A percentile compares a stretch with the other conserved stretches of the same genome.
Evolutionary conservation across 495 filamentous ascomycete genomes (phyloP).

Genomic region (Aspergillus nidulans): DNA sequence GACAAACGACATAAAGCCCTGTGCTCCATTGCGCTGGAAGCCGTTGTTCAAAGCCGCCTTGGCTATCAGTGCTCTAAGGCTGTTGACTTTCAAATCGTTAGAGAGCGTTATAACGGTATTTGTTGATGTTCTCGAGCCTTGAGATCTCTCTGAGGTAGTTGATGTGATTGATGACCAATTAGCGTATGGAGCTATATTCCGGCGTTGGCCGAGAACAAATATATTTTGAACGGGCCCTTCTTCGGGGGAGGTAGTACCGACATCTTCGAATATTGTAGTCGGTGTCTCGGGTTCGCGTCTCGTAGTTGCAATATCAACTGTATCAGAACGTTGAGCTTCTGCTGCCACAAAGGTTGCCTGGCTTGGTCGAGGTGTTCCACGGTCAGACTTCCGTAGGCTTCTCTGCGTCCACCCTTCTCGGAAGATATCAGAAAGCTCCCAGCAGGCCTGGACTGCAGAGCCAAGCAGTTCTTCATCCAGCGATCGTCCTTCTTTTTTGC

Average conservation of each 20-base stretch:
- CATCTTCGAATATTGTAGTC: slow-evolving; percentile 90
- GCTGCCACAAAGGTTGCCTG: slow-evolving; percentile 65
- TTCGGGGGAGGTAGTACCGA: slow-evolving; percentile 67
- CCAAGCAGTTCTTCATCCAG: slow-evolving; percentile 79
- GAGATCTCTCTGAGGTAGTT: slow-evolving; percentile 65
- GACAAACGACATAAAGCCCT: slow-evolving; percentile 63
- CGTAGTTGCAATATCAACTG: slow-evolving; percentile 23
- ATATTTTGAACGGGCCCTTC: slow-evolving; percentile 78
- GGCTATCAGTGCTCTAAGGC: slow-evolving; percentile 68
- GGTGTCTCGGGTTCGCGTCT: slow-evolving; percentile 79
- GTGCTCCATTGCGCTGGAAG: slow-evolving; percentile 47
- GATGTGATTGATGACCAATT: slow-evolving; percentile 75
- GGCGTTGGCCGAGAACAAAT: slow-evolving; percentile 68
- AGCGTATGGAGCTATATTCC: slow-evolving; percentile 28
- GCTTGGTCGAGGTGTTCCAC: slow-evolving; percentile 78
- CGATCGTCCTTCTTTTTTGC: slow-evolving; percentile 63
- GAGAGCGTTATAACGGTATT: slow-evolving; percentile 60
- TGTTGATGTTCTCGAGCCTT: slow-evolving; percentile 67
- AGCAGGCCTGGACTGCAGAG: slow-evolving; percentile 86
- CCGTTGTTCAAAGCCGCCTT: slow-evolving; percentile 80
- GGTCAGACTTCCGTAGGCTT: slow-evolving; percentile 75
- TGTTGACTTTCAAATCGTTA: slow-evolving; percentile 69
- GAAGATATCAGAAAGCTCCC: slow-evolving; percentile 93
- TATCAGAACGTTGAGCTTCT: slow-evolving; percentile 18
- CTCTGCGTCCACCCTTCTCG: slow-evolving; percentile 89